phyloP scores from a whole-genome alignment of 2,329 filamentous ascomycete genomes.

The Alternaria atra region DNA sequence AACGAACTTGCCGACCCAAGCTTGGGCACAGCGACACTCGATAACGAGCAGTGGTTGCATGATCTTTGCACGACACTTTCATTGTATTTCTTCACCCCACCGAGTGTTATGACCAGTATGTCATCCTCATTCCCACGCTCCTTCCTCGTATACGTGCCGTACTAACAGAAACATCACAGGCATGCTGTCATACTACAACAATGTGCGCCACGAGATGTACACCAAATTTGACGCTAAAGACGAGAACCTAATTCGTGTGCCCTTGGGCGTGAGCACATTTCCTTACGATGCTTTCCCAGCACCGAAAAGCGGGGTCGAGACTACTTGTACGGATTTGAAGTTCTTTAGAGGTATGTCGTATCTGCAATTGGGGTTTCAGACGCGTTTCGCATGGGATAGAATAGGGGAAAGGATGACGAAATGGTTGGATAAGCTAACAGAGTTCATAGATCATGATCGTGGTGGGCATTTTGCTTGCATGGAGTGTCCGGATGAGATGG shows the following conservation, averaged over 20 bases:
- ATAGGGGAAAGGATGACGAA: neutral
- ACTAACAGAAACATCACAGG: neutral
- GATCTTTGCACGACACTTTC: slow-evolving; percentile 37
- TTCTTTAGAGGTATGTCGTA: slow-evolving; percentile 41
- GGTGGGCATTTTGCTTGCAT: slow-evolving; percentile 40
- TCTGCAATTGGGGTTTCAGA: neutral
- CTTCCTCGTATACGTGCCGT: neutral
- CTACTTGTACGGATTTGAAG: slow-evolving; percentile 51
- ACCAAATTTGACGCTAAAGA: slow-evolving; percentile 46
- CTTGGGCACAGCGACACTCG: slow-evolving; percentile 34
- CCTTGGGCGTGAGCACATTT: slow-evolving; percentile 52
- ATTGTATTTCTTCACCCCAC: slow-evolving; percentile 52
- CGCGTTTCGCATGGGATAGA: neutral
- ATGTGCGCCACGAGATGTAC: slow-evolving; percentile 51
- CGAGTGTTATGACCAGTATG: slow-evolving; percentile 46
- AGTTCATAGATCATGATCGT: slow-evolving; percentile 24
- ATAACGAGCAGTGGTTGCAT: slow-evolving; percentile 42
- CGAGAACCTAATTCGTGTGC: slow-evolving; percentile 51
- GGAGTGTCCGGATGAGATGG: slow-evolving; percentile 37
- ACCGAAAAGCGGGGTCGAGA: slow-evolving; percentile 43
- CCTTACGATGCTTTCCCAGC: slow-evolving; percentile 51
- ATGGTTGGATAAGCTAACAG: slow-evolving; percentile 8
- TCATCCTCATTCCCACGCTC: neutral
- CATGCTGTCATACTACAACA: slow-evolving; percentile 53
- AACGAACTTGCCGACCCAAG: slow-evolving; percentile 49